phyloP scores from a whole-genome alignment of 2,329 filamentous ascomycete species.

The Neofusicoccum cordaticola region DNA sequence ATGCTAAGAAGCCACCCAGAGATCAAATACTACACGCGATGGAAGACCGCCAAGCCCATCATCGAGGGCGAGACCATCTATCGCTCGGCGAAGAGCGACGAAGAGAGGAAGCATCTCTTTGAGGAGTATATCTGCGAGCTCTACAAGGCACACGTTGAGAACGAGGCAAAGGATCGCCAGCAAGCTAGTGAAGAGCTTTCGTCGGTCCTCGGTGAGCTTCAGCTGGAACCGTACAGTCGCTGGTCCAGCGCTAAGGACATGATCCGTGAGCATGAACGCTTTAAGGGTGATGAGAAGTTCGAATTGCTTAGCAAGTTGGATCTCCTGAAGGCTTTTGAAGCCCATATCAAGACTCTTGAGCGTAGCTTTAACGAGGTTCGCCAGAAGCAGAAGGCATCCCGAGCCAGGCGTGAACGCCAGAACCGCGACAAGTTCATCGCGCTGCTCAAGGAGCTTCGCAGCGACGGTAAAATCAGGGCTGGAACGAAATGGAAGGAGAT shows the following conservation, averaged over 20 bases:
- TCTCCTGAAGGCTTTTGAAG: slow-evolving; percentile 88
- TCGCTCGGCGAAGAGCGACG: slow-evolving; percentile 82
- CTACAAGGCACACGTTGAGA: slow-evolving; percentile 74
- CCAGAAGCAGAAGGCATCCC: slow-evolving; percentile 81
- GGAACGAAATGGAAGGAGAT: slow-evolving; percentile 88
- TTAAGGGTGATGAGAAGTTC: slow-evolving; percentile 81
- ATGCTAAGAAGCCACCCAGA: slow-evolving; percentile 97
- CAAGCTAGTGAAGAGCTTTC: slow-evolving; percentile 81
- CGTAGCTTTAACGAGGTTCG: slow-evolving; percentile 86
- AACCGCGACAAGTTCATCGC: slow-evolving; percentile 76
- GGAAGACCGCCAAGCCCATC: slow-evolving; percentile 92
- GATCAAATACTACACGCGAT: slow-evolving; percentile 94
- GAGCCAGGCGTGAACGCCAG: slow-evolving; percentile 78
- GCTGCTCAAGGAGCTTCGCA: slow-evolving; percentile 71
- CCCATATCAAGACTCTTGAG: slow-evolving; percentile 90
- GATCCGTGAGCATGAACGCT: slow-evolving; percentile 73
- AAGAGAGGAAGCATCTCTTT: slow-evolving; percentile 84
- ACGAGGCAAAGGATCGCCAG: slow-evolving; percentile 69
- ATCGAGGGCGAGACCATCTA: slow-evolving; percentile 96
- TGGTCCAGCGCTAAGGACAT: slow-evolving; percentile 87
- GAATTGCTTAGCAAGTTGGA: slow-evolving; percentile 82
- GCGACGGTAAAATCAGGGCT: slow-evolving; percentile 79
- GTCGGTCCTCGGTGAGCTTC: slow-evolving; percentile 71
- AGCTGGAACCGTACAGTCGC: slow-evolving; percentile 88
- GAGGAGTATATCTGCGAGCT: slow-evolving; percentile 88